Evolutionary conservation across 2,329 filamentous ascomycete genomes (phyloP), one percentile per base, ranked within the genome.

Genomic region (Talaromyces verruculosus): DNA sequence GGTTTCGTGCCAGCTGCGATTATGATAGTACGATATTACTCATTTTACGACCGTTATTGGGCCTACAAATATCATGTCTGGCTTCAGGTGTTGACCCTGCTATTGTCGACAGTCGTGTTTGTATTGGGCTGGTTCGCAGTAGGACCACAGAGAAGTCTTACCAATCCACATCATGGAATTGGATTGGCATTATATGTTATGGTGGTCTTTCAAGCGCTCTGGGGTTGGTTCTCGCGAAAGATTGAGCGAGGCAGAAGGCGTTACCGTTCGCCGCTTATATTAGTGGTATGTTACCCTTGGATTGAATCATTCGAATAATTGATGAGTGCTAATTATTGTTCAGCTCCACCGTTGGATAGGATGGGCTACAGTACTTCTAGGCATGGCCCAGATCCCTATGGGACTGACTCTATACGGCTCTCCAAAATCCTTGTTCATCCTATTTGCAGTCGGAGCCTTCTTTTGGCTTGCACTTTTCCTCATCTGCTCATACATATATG

Each of bases 321-420:
- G 1, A 57, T 5, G 17, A 64, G 28, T 60, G 25, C 51, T 66
- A 30, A 62, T 49, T 19, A 13, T 55, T 39, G 1, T 35, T 15
- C 84, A 91, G 84, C 78, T 98, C 49, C 95, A 99, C 79, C 91
- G 93, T 75, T 97, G 95, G 92, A 80, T 91, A 19, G 95, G 95
- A 19, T 85, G 93, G 65, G 81, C 86, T 0, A 87, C 94, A 71
- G 90, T 91, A 2, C 79, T 98, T 19, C 82, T 99, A 3, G 95
- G 92, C 0, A 88, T 98, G 69, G 85, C 89, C 3, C 95, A 99
- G 75, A 87, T 99, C 11, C 91, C 95, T 0, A 84, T 99, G 0
- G 95, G 95, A 0, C 83, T 99, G 57, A 93, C 93, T 0, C 83
- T 99, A 1, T 99, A 97, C 73, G 95, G 95, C 5, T 97, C 93